Conservation (phyloP, 2,329 filamentous ascomycete species). For the Fusarium tuaranense region DNA sequence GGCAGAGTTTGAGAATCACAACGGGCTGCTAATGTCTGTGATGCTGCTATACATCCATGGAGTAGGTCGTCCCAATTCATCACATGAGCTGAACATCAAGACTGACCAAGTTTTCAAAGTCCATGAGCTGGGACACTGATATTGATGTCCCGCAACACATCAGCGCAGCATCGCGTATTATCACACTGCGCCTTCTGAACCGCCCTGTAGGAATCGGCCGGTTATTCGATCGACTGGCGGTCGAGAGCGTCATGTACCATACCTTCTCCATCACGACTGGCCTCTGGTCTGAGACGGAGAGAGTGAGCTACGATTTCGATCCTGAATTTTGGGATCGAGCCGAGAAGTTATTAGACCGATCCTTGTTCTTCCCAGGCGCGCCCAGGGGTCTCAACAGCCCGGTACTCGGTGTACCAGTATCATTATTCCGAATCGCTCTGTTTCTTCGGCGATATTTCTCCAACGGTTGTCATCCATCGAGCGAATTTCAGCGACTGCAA, state of each 20-base stretch:
- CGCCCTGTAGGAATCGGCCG: slow-evolving; percentile 11
- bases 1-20: slow-evolving; percentile 29
- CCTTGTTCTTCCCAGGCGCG: slow-evolving; percentile 11
- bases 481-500: not conserved
- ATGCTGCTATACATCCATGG: slow-evolving; percentile 44
- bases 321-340: slow-evolving; percentile 30
- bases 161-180: slow-evolving; percentile 35
- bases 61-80: slow-evolving; percentile 14
- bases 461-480: not conserved
- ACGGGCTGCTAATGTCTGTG: slow-evolving; percentile 41
- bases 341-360: slow-evolving; percentile 27
- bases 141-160: slow-evolving; percentile 36
- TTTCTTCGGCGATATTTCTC: slow-evolving; percentile 24
- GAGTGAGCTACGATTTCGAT: slow-evolving; percentile 21
- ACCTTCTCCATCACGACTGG: slow-evolving; percentile 37
- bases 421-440: slow-evolving; percentile 28
- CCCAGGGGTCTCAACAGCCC: slow-evolving; percentile 37
- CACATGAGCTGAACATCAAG: not conserved
- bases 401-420: slow-evolving; percentile 37
- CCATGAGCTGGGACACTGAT: slow-evolving; percentile 34
- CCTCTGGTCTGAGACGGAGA: slow-evolving; percentile 32
- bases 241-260: slow-evolving; percentile 42
- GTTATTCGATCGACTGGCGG: slow-evolving; percentile 36
- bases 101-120: slow-evolving; percentile 7
- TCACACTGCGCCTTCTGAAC: slow-evolving; percentile 24